Conservation (phyloP, 768 basidiomycete species). For the Boletus rufocinnamomeus region DNA sequence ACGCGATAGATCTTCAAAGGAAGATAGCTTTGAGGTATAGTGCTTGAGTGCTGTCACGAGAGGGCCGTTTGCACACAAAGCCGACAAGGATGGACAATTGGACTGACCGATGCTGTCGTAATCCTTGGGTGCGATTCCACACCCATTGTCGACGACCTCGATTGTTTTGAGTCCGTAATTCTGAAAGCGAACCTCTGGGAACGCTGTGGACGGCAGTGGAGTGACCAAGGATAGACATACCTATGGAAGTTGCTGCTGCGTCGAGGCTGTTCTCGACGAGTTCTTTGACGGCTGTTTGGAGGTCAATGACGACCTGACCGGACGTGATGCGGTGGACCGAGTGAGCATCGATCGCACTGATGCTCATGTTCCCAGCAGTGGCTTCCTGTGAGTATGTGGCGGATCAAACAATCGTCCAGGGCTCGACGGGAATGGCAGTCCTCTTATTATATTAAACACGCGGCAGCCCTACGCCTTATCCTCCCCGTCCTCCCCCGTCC, state of each 20-base stretch:
- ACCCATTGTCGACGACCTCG: slow-evolving; percentile 93
- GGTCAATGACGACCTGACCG: slow-evolving; percentile 92
- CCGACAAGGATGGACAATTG: not conserved
- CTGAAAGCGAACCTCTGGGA: slow-evolving; percentile 83
- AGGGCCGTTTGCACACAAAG: not conserved
- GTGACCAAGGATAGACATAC: slow-evolving; percentile 43
- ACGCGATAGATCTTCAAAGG: slow-evolving; percentile 69
- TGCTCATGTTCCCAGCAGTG: slow-evolving; percentile 19
- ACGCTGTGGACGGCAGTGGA: slow-evolving; percentile 2
- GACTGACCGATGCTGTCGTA: slow-evolving; percentile 74
- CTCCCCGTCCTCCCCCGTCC: not conserved
- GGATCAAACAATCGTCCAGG: not conserved
- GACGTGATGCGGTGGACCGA: slow-evolving; percentile 90
- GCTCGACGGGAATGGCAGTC: not conserved
- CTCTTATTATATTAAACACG: slow-evolving; percentile 1
- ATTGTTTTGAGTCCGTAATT: slow-evolving; percentile 80
- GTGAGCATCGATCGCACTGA: slow-evolving; percentile 66
- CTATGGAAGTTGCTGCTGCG: slow-evolving; percentile 85
- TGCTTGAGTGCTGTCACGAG: slow-evolving; percentile 75
- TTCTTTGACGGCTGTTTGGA: slow-evolving; percentile 94
- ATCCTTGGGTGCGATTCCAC: slow-evolving; percentile 77
- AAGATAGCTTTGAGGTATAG: slow-evolving; percentile 87
- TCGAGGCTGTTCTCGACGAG: slow-evolving; percentile 96
- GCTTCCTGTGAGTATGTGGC: slow-evolving; percentile 6
- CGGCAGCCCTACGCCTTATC: not conserved